phyloP scores from a whole-genome alignment of 306 rosid genomes.

The Cucurbita maxima region DNA sequence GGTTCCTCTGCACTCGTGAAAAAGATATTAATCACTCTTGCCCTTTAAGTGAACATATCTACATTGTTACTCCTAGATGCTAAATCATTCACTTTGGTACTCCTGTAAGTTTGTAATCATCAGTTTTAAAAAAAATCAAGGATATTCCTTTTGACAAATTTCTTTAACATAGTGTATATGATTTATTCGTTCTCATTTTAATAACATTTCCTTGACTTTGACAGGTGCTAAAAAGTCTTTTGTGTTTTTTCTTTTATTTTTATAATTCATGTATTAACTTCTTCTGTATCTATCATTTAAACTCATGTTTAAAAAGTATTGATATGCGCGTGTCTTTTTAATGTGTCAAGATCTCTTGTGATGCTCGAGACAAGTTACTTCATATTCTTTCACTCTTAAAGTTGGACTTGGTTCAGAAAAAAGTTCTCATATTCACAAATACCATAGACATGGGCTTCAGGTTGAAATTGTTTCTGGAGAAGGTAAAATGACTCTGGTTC shows the following conservation, averaged over 20 bases:
- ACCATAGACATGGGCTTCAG: slow-evolving; percentile 75
- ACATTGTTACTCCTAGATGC: not conserved
- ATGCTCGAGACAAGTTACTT: slow-evolving; percentile 58
- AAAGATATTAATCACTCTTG: not conserved
- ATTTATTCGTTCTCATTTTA: not conserved
- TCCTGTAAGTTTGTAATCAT: not conserved
- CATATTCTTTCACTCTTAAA: slow-evolving; percentile 68
- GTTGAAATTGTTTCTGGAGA: slow-evolving; percentile 67
- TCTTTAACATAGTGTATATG: not conserved
- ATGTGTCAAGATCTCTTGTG: slow-evolving; percentile 47
- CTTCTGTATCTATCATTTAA: not conserved
- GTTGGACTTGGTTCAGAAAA: slow-evolving; percentile 84
- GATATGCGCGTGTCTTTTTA: not conserved
- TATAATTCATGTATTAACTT: not conserved
- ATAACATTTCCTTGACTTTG: not conserved
- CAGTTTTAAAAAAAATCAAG: not conserved
- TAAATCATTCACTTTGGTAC: not conserved
- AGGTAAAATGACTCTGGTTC: slow-evolving; percentile 33
- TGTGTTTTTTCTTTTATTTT: not conserved
- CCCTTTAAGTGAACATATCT: not conserved
- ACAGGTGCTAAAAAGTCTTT: not conserved
- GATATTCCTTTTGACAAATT: not conserved
- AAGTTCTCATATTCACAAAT: slow-evolving; percentile 73
- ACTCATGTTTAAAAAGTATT: not conserved
- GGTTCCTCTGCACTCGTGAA: slow-evolving; percentile 5